Conservation (phyloP, 768 basidiomycete genomes). For the Coprinopsis strossmayeri region DNA sequence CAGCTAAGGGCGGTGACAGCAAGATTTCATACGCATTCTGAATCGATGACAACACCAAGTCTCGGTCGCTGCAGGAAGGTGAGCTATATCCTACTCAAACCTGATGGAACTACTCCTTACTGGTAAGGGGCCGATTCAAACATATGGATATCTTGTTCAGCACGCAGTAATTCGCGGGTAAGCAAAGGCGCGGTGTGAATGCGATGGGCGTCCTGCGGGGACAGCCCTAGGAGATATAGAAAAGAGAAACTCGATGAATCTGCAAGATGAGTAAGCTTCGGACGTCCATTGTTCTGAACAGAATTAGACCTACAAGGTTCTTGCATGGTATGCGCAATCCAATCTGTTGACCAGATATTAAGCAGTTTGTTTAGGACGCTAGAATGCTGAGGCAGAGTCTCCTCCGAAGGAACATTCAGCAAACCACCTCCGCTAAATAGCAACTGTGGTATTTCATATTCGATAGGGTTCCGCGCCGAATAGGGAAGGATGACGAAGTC, state of each 20-base stretch:
- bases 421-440: conserved; percentile 77
- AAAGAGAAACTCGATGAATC: conserved; percentile 68
- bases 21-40: conserved; percentile 30
- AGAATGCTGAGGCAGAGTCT: conserved; percentile 39
- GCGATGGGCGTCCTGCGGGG: conserved; percentile 58
- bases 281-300: neutral
- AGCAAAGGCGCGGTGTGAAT: conserved; percentile 59
- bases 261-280: conserved; percentile 7
- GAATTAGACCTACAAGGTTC: conserved; percentile 47
- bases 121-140: conserved; percentile 36
- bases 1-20: conserved; percentile 20
- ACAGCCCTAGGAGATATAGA: conserved; percentile 57
- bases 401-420: conserved; percentile 53
- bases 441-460: conserved; percentile 66
- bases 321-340: conserved; percentile 65
- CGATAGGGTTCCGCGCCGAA: conserved; percentile 84
- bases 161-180: conserved; percentile 41
- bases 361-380: conserved; percentile 59
- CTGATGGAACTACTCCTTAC: conserved; percentile 26
- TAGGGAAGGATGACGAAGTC: conserved; percentile 79
- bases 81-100: neutral
- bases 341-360: conserved; percentile 87
- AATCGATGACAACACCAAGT: conserved; percentile 37
- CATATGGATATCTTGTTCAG: conserved; percentile 35
- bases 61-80: conserved; percentile 38